Evolutionary conservation across 768 basidiomycete genomes (phyloP).

Genomic region (Termitomyces sp.): DNA sequence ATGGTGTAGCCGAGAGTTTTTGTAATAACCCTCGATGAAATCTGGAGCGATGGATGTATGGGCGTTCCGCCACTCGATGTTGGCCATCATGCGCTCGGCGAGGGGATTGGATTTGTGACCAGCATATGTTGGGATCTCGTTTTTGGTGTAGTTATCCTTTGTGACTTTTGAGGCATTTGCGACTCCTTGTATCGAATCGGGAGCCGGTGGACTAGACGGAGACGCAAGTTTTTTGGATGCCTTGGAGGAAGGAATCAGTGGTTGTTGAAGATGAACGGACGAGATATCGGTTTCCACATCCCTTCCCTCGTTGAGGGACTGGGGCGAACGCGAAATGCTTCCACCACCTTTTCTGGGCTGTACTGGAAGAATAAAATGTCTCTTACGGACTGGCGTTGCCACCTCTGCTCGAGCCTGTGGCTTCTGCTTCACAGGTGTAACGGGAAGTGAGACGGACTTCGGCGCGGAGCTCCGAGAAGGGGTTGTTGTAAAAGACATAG

Average conservation of each 20-base stretch:
- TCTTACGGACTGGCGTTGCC: not conserved
- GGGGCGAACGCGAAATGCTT: not conserved
- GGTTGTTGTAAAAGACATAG: slow-evolving; percentile 5
- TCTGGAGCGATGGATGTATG: slow-evolving; percentile 84
- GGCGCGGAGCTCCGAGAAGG: not conserved
- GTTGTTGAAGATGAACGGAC: not conserved
- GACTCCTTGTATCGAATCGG: not conserved
- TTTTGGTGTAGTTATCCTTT: not conserved
- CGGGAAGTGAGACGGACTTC: not conserved
- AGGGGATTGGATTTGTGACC: slow-evolving; percentile 60
- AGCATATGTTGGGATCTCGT: slow-evolving; percentile 58
- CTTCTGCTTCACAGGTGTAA: slow-evolving; percentile 8
- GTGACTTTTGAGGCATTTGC: too few relatives aligned
- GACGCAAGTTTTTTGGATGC: not conserved
- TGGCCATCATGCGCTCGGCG: slow-evolving; percentile 75
- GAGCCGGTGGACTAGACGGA: not conserved
- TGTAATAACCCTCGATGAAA: slow-evolving; percentile 82
- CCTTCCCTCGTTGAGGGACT: not conserved
- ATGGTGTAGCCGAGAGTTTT: slow-evolving; percentile 89
- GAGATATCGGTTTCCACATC: not conserved
- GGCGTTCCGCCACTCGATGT: slow-evolving; percentile 79
- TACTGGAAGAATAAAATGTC: not conserved
- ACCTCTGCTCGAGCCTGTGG: not conserved
- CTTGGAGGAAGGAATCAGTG: not conserved
- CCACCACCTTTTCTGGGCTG: not conserved